Evolutionary conservation across 1,284 basidiomycete genomes (phyloP).

Genomic region (Stygiomarasmius scandens): DNA sequence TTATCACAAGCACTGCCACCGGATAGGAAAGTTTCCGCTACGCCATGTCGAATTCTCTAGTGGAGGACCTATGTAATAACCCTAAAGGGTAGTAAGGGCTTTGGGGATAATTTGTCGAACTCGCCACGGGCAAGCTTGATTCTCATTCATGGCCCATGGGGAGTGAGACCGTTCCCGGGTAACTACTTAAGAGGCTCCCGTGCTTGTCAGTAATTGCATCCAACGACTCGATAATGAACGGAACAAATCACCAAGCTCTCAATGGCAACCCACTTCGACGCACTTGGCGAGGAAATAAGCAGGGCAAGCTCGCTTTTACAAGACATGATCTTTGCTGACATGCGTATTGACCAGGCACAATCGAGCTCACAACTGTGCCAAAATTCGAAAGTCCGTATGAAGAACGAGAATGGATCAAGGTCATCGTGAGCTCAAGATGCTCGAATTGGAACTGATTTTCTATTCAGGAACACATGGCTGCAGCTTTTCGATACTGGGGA

Average conservation of each 20-base stretch:
- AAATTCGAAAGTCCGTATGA: constrained; percentile 26
- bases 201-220: background rate
- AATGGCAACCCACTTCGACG: constrained; percentile 15
- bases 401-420: constrained; percentile 32
- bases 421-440: background rate
- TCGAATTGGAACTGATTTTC: background rate
- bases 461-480: constrained; percentile 28
- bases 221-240: background rate
- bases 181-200: background rate
- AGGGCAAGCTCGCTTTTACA: constrained; percentile 4
- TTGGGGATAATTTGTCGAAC: too few relatives aligned
- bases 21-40: too few relatives aligned
- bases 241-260: constrained; percentile 1
- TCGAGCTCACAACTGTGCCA: constrained; percentile 24
- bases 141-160: too few relatives aligned
- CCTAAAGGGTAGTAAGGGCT: too few relatives aligned
- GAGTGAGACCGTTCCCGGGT: background rate
- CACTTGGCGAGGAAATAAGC: constrained; percentile 21
- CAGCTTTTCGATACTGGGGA: constrained; percentile 35
- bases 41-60: too few relatives aligned
- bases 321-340: background rate
- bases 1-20: too few relatives aligned
- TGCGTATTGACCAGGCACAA: constrained; percentile 13
- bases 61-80: too few relatives aligned
- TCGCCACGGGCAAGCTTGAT: too few relatives aligned